phyloP scores from a whole-genome alignment of 1,284 basidiomycete species.

The Termitomyces sp. region DNA sequence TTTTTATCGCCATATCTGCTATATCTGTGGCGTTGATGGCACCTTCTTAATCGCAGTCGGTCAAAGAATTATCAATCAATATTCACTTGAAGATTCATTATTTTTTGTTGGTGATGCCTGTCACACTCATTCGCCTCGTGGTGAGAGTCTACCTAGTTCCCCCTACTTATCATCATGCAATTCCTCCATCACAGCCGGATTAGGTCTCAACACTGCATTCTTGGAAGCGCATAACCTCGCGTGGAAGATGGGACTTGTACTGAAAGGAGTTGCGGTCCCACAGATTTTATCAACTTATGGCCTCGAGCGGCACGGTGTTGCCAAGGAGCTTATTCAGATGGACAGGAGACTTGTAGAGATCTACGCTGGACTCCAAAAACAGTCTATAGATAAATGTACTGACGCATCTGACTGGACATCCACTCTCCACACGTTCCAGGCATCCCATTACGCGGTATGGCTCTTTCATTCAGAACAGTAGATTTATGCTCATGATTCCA shows the following conservation, averaged over 20 bases:
- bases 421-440: slow-evolving; percentile 12
- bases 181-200: slow-evolving; percentile 7
- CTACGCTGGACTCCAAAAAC: slow-evolving; percentile 15
- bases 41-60: slow-evolving; percentile 3
- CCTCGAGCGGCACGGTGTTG: slow-evolving; percentile 11
- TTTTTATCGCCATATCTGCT: no score
- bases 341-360: slow-evolving; percentile 14
- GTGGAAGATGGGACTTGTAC: slow-evolving; percentile 14
- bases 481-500: not conserved
- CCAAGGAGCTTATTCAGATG: slow-evolving; percentile 13
- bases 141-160: not conserved
- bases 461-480: not conserved
- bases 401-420: slow-evolving; percentile 11
- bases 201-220: slow-evolving; percentile 15
- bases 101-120: slow-evolving; percentile 16
- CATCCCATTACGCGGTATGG: slow-evolving; percentile 13
- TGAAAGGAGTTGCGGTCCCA: slow-evolving; percentile 11
- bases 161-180: not conserved
- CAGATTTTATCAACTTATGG: slow-evolving; percentile 13
- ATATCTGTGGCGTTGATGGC: not conserved
- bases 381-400: slow-evolving; percentile 13
- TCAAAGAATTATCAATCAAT: slow-evolving; percentile 13
- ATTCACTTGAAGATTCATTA: slow-evolving; percentile 8
- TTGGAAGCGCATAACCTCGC: slow-evolving; percentile 16
- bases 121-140: slow-evolving; percentile 16